Base-by-base conservation (phyloP, 139 green algal genomes). In the Helicosporidium sp. region DNA sequence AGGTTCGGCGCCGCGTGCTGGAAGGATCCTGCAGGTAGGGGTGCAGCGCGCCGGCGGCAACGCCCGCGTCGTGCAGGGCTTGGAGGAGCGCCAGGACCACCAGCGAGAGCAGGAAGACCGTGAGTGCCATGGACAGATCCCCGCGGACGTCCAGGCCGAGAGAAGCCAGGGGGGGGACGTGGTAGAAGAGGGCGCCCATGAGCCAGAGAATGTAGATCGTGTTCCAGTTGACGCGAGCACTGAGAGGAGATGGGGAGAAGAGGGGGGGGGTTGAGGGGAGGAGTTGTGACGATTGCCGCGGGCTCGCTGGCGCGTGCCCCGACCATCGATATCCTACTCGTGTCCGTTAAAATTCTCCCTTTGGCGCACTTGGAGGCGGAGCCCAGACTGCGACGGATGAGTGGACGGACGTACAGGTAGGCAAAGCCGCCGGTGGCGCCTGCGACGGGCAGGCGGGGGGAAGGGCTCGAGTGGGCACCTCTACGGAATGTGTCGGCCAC, bases 151-250 rank as follows among this genome's bases (percentile, higher is more conserved):
- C 72, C 4, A 92, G 40, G 22, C 82, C 81, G 48, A 92, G 53
- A 0, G 61, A 45, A 22, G 73, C 54, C 8, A 92, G 64, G 33
- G 55, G 72, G 25, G 82, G 82, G 52, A 88, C 59, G 69, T 92
- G 82, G 54, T 82, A 79, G 53, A 85, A 82, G 6, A 86, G 63
- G 0, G 81, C 81, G 24, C 60, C 59, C 49, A 63, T 68, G n/a
- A 92, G 72, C 81, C 81, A 92, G 5, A 50, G 54, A 16, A 86
- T 78, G 65, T 92, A 92, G 12, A 80, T 26, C 8, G 73, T 58
- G 33, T 57, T 69, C 43, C 74, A 83, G 59, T 86, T 92, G 50
- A 90, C 74, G 61, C 81, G 77, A 18, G 62, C 76, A 23, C 72
- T 82, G 70, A 26, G 48, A 13, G 6, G 4, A 19, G 19, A 34